Evolutionary conservation across 257 asterid species (phyloP).

Genomic region (Verbena officinalis): DNA sequence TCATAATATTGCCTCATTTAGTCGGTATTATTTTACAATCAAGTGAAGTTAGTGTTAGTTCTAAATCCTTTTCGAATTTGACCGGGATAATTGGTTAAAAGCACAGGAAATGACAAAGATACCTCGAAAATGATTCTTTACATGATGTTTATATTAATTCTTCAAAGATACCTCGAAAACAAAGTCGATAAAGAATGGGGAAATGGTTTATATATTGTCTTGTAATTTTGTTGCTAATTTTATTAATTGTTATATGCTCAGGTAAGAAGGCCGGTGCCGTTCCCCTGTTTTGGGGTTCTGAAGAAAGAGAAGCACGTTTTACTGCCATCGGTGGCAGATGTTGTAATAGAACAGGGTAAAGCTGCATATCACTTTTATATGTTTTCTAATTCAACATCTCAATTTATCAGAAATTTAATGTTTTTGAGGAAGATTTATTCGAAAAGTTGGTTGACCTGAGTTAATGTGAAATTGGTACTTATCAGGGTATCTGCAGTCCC

Average conservation of each 20-base stretch:
- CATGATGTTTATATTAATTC: too few species aligned
- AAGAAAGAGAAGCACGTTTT: constrained; percentile 66
- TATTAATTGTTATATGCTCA: constrained; percentile 30
- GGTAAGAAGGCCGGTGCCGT: constrained; percentile 67
- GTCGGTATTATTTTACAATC: background rate
- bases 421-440: background rate
- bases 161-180: too few species aligned
- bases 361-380: background rate
- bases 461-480: constrained; percentile 19
- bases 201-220: background rate
- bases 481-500: constrained; percentile 71
- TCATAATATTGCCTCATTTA: background rate
- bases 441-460: background rate
- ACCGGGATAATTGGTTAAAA: too few species aligned
- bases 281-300: constrained; percentile 74
- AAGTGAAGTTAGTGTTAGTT: too few species aligned
- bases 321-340: constrained; percentile 69
- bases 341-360: constrained; percentile 71
- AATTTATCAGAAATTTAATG: background rate
- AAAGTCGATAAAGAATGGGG: too few species aligned
- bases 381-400: background rate
- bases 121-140: too few species aligned
- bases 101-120: too few species aligned
- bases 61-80: too few species aligned
- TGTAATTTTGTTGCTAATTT: background rate